phyloP scores from a whole-genome alignment of 2,329 filamentous ascomycete genomes.

The Diaporthe capsici region DNA sequence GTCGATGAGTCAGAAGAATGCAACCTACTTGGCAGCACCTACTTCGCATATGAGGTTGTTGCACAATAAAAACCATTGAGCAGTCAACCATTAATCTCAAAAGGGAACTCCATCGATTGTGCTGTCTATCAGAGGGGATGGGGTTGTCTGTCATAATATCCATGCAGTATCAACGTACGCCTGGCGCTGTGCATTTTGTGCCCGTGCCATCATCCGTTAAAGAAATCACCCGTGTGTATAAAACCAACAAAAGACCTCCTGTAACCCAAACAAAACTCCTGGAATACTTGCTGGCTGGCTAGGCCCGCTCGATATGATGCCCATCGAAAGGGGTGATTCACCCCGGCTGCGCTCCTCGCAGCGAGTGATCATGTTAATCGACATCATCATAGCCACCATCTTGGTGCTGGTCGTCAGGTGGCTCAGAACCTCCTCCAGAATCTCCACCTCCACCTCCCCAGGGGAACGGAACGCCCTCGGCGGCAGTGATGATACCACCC shows the following conservation, averaged over 20 bases:
- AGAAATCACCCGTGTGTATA: background rate
- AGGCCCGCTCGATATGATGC: background rate
- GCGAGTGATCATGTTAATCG: background rate
- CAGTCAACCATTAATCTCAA: background rate
- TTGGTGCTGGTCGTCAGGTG: background rate
- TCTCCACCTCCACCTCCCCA: conserved; percentile 23
- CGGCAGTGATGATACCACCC: background rate
- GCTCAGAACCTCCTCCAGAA: background rate
- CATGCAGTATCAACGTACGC: conserved; percentile 10
- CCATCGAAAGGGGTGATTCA: background rate
- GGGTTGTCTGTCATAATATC: conserved; percentile 28
- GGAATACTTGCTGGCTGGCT: background rate
- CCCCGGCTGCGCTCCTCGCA: conserved; percentile 3
- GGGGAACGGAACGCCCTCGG: background rate
- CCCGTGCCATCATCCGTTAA: background rate
- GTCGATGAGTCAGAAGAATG: background rate
- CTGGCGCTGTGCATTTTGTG: conserved; percentile 25
- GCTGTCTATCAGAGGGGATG: conserved; percentile 19
- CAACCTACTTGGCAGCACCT: background rate
- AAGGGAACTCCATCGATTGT: conserved; percentile 14
- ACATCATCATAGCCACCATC: background rate
- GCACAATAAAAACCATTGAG: background rate
- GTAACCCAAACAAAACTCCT: background rate
- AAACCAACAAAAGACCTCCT: conserved; percentile 2
- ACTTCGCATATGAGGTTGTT: background rate